phyloP scores from a whole-genome alignment of 2,329 filamentous ascomycete genomes.

The Nothomitra cinnamomea region DNA sequence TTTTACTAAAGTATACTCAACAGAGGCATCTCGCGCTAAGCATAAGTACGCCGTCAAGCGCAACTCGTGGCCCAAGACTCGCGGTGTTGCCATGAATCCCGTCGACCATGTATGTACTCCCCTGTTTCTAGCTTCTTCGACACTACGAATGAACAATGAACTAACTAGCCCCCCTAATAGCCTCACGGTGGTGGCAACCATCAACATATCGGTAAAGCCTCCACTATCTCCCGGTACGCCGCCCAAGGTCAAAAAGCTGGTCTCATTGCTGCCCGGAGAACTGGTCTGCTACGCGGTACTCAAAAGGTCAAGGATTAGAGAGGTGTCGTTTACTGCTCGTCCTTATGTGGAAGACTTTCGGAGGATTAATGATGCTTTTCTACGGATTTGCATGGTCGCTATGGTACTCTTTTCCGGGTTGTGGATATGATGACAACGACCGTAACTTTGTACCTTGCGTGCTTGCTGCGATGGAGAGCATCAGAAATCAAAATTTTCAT shows the following conservation, averaged over 20 bases:
- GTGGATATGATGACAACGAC: too few species aligned
- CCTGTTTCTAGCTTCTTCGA: background rate
- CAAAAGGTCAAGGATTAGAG: slow-evolving; percentile 97
- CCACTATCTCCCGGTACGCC: slow-evolving; percentile 96
- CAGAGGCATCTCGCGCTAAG: slow-evolving; percentile 98
- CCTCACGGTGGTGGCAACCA: slow-evolving; percentile 75
- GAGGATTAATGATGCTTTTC: too few species aligned
- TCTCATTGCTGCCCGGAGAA: slow-evolving; percentile 99
- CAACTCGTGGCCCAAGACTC: slow-evolving; percentile 99
- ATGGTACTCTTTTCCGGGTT: too few species aligned
- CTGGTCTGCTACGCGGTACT: slow-evolving; percentile 99
- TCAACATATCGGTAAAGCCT: slow-evolving; percentile 99
- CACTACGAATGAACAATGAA: background rate
- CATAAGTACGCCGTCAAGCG: slow-evolving; percentile 99
- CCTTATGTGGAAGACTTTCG: too few species aligned
- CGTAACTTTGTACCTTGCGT: too few species aligned
- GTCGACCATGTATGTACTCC: slow-evolving; percentile 64
- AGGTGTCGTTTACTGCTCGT: too few species aligned
- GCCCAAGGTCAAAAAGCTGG: slow-evolving; percentile 98
- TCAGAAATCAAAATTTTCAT: too few species aligned
- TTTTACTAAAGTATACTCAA: slow-evolving; percentile 15
- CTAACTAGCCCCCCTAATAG: slow-evolving; percentile 18
- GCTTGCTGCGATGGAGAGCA: too few species aligned
- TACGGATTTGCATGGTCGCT: too few species aligned
- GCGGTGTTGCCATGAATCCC: slow-evolving; percentile 99